phyloP scores from a whole-genome alignment of 1,284 basidiomycete genomes.

The Cutaneotrichosporon sp. region DNA sequence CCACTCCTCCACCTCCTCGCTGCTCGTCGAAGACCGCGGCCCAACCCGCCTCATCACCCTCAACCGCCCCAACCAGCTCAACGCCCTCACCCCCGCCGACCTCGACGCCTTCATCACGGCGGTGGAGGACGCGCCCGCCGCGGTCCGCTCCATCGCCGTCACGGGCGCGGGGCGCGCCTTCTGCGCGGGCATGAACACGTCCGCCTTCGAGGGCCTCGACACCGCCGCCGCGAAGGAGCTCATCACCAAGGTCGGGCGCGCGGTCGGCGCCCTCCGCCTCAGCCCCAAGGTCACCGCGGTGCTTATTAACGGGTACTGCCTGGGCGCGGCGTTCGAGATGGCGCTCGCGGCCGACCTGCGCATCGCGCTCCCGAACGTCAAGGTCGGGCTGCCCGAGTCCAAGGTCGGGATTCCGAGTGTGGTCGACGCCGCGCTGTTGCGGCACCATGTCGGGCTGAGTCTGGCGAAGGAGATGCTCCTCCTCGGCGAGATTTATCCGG shows the following conservation, averaged over 20 bases:
- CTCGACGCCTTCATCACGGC: conserved; percentile 17
- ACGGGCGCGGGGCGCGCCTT: conserved; percentile 15
- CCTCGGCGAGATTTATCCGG: conserved; percentile 19
- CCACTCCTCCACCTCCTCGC: conserved; percentile 3
- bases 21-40: conserved; percentile 15
- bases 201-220: conserved; percentile 16
- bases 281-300: conserved; percentile 23
- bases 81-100: conserved; percentile 18
- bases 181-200: conserved; percentile 26
- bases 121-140: conserved; percentile 12
- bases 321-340: conserved; percentile 28
- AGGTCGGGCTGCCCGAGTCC: conserved; percentile 23
- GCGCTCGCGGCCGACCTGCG: conserved; percentile 25
- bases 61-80: conserved; percentile 18
- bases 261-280: conserved; percentile 20
- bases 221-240: conserved; percentile 5
- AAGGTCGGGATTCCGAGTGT: conserved; percentile 26
- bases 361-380: conserved; percentile 2
- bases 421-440: conserved; percentile 22
- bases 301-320: conserved; percentile 20
- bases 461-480: conserved; percentile 25
- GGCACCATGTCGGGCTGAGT: conserved; percentile 17
- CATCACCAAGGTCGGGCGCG: conserved; percentile 16
- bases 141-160: conserved; percentile 23
- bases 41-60: conserved; percentile 21